Base-by-base conservation (phyloP, 1,139 yeast species). In the Candida sp. region DNA sequence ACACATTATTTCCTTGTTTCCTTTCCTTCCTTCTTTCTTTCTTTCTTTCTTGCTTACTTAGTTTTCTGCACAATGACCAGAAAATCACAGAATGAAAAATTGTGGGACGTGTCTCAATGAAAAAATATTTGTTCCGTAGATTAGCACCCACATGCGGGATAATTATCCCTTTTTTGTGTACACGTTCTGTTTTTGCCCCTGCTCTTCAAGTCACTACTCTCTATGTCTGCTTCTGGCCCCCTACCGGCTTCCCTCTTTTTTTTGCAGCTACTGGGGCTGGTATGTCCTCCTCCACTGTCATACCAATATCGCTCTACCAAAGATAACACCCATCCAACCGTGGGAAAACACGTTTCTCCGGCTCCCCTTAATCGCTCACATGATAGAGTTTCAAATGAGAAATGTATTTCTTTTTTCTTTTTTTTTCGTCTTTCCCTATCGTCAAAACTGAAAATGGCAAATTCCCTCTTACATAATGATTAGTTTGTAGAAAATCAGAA, bases 381-480 rank as follows among this genome's bases (percentile, higher is more conserved):
- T 26, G 42, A 11, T 38, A 38, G 9, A 38, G 42, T 38, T 38
- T 38, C 42, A 38, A 26, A 26, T 38, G 30, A 38, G 27, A 38
- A 38, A 38, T 38, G 42, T 37, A 5, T 37, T 37, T 37, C 40
- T 37, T 37, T 37, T 23, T 37, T 23, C 25, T 37, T 23, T 23
- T 9, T 37, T 23, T 37, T 37, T 37, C 25, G 9, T 22, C 41
- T 17, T 37, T 37, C 25, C 17, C 26, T 37, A 37, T 37, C 41
- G 41, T 37, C 41, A 37, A 37, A 37, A 12, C 17, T 5, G 12
- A 11, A 3, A 33, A 33, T 11, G 37, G 12, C n/a, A 33, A 33
- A 33, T 33, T 37, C n/a, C 12, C 12, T 38, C 17, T 38, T 38
- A 26, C 42, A 26, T 38, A 26, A 26, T 38, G 31, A 38, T 38